These are phyloP conservation scores for Diaporthe batatas DNA, from an alignment of 2,329 filamentous ascomycete genomes.

Conservation along the genomic window DNA sequence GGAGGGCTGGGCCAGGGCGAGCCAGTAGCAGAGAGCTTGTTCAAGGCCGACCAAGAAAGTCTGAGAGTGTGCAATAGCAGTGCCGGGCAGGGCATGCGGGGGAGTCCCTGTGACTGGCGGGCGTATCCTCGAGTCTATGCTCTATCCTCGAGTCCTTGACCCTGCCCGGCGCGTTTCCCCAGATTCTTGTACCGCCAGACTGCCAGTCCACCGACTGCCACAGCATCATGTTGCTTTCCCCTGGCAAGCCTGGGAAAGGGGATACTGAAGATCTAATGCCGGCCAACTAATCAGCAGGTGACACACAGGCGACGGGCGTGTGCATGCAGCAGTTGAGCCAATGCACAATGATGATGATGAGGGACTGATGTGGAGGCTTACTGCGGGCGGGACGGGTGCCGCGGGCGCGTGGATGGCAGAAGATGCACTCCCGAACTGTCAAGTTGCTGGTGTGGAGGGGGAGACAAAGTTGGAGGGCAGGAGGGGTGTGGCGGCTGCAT, in stretches of 20 bases:
- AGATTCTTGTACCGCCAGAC: conserved; percentile 5
- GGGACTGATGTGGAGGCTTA: background rate
- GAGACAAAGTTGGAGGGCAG: background rate
- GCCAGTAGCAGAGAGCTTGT: conserved; percentile 4
- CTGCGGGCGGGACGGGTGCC: conserved; percentile 6
- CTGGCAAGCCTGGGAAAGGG: background rate
- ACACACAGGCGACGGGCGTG: background rate
- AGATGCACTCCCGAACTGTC: background rate
- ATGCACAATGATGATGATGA: conserved; percentile 16
- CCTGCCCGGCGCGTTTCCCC: background rate
- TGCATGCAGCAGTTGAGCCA: conserved; percentile 5
- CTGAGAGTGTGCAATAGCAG: background rate
- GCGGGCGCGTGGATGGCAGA: conserved; percentile 4
- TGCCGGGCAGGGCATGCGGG: conserved; percentile 2
- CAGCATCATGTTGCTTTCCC: too few relatives aligned
- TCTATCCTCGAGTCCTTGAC: background rate
- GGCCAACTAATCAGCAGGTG: conserved; percentile 1
- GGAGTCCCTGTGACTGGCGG: background rate
- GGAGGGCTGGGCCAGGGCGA: background rate
- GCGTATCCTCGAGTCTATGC: too few relatives aligned
- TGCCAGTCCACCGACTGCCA: too few relatives aligned
- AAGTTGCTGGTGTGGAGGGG: conserved; percentile 9
- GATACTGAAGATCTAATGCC: too few relatives aligned
- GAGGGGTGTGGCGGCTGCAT: background rate
- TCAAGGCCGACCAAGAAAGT: background rate